These are phyloP conservation scores for Leccinum disarticulatum DNA, from an alignment of 768 basidiomycete species.

Conservation along the genomic window DNA sequence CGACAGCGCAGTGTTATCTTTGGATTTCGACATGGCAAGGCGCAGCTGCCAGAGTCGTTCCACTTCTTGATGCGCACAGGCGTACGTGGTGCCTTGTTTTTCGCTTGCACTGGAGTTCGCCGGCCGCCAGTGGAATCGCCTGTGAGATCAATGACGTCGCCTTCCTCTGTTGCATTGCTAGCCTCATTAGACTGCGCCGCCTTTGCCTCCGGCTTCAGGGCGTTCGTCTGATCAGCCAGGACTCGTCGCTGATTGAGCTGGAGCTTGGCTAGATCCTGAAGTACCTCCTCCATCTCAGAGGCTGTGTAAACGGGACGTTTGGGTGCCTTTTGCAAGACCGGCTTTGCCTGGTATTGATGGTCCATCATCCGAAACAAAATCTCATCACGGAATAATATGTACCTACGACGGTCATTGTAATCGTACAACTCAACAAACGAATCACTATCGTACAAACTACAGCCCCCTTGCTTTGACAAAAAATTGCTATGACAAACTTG, in stretches of 20 bases:
- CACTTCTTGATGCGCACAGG: constrained; percentile 39
- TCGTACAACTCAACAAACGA: neutral
- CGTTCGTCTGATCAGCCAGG: constrained; percentile 52
- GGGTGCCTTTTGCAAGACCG: constrained; percentile 19
- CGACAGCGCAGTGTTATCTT: constrained; percentile 56
- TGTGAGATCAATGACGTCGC: constrained; percentile 49
- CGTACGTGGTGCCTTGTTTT: constrained; percentile 28
- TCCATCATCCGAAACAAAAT: constrained; percentile 3
- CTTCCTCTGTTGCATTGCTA: constrained; percentile 17
- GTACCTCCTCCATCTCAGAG: constrained; percentile 52
- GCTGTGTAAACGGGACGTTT: constrained; percentile 28
- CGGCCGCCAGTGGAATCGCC: constrained; percentile 35
- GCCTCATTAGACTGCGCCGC: constrained; percentile 35
- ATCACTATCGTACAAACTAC: neutral
- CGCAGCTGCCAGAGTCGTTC: constrained; percentile 50
- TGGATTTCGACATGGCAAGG: constrained; percentile 41
- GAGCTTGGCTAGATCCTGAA: constrained; percentile 59
- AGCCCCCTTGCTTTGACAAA: neutral
- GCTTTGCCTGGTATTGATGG: constrained; percentile 28
- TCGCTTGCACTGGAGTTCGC: constrained; percentile 17
- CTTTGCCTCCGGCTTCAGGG: constrained; percentile 31
- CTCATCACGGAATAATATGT: constrained; percentile 2
- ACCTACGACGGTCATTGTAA: constrained; percentile 17
- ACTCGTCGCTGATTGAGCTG: constrained; percentile 51
- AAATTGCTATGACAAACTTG: neutral